Evolutionary conservation across 495 filamentous ascomycete genomes (phyloP).

Genomic region (Penicillium goetzii): DNA sequence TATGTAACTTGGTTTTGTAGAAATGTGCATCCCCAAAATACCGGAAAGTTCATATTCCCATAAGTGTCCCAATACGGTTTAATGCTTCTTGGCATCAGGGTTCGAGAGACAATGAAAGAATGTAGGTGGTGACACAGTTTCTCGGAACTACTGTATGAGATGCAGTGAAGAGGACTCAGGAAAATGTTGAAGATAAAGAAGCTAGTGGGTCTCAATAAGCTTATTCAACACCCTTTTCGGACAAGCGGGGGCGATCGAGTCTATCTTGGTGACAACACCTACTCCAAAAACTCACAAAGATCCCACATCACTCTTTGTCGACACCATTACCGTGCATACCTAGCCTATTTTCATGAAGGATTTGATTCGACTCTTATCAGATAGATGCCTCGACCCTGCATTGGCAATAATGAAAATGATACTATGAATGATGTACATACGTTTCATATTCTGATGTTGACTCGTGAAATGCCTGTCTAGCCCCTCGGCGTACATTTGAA

Average conservation of each 20-base stretch:
- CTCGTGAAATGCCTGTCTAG: background rate
- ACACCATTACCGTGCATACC: background rate
- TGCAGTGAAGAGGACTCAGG: background rate
- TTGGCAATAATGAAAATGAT: background rate
- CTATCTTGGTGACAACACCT: background rate
- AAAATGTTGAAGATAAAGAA: background rate
- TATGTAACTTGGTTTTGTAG: no score
- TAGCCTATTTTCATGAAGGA: background rate
- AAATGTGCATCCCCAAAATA: no score
- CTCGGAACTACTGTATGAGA: no score
- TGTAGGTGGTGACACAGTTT: no score
- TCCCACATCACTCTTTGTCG: background rate
- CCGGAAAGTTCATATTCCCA: no score
- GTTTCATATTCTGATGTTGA: background rate
- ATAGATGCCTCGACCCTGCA: background rate
- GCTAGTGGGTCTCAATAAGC: background rate
- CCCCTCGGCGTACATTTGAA: background rate
- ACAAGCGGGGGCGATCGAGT: background rate
- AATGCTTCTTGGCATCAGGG: no score
- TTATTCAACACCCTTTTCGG: constrained; percentile 7
- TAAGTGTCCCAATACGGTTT: no score
- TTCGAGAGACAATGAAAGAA: no score
- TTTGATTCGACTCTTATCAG: background rate
- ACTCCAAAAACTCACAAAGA: background rate
- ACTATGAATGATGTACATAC: background rate